A percentile compares a stretch with the other conserved stretches of the same genome.
These are phyloP conservation scores for Cryptosporidium parvum DNA, from an alignment of 169 alveolate genomes.

Conservation along the genomic window DNA sequence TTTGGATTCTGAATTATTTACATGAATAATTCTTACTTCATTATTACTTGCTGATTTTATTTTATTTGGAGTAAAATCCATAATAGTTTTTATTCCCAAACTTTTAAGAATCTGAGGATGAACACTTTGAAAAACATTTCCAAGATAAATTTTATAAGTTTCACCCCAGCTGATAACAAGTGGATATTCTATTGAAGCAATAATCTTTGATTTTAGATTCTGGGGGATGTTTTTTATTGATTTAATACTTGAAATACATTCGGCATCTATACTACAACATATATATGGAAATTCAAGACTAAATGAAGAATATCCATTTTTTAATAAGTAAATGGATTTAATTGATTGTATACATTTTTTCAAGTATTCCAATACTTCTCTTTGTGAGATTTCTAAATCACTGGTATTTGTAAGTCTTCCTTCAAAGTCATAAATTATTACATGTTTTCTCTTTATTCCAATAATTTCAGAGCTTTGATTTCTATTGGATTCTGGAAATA, in stretches of 20 bases:
- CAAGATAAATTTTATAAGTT: conserved; percentile 41
- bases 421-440: conserved; percentile 39
- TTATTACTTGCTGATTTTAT: neutral
- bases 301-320: conserved; percentile 28
- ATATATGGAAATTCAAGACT: conserved; percentile 48
- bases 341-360: conserved; percentile 11
- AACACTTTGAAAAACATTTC: conserved; percentile 61
- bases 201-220: conserved; percentile 17
- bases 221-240: conserved; percentile 20
- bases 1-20: neutral
- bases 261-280: conserved; percentile 27
- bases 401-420: conserved; percentile 6
- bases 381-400: conserved; percentile 26
- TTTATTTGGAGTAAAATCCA: conserved; percentile 59
- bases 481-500: neutral
- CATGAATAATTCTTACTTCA: conserved; percentile 14
- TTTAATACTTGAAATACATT: conserved; percentile 27
- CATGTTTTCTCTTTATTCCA: conserved; percentile 5
- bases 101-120: conserved; percentile 49
- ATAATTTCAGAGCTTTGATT: neutral
- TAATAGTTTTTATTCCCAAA: conserved; percentile 37
- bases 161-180: conserved; percentile 37
- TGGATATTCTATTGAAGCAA: conserved; percentile 61
- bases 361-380: conserved; percentile 27
- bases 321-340: conserved; percentile 34